Evolutionary conservation across 2,329 filamentous ascomycete species (phyloP).

Genomic region (Ilyonectria robusta): DNA sequence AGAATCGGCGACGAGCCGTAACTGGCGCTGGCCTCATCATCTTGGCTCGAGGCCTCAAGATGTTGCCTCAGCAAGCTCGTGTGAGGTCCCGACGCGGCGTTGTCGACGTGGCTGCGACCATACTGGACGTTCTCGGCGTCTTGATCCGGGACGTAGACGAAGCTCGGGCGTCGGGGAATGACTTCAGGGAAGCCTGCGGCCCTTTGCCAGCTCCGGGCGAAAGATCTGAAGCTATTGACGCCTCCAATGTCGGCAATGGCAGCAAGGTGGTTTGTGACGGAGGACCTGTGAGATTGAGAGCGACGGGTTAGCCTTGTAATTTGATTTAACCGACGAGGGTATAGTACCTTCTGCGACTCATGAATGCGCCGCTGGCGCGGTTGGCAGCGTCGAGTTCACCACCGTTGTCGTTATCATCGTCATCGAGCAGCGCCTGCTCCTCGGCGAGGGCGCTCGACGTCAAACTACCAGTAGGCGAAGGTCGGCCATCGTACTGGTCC

Average conservation of each 20-base stretch:
- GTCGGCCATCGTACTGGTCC: slow-evolving; percentile 62
- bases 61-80: slow-evolving; percentile 67
- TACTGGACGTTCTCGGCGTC: slow-evolving; percentile 56
- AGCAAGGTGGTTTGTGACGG: slow-evolving; percentile 69
- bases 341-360: slow-evolving; percentile 50
- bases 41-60: slow-evolving; percentile 57
- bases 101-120: slow-evolving; percentile 58
- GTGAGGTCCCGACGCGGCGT: slow-evolving; percentile 49
- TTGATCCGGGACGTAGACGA: slow-evolving; percentile 74
- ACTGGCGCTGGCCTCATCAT: slow-evolving; percentile 44
- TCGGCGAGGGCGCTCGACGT: slow-evolving; percentile 60
- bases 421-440: slow-evolving; percentile 62
- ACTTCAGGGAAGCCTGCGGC: slow-evolving; percentile 92
- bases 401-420: slow-evolving; percentile 52
- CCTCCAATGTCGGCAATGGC: slow-evolving; percentile 82
- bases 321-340: not conserved
- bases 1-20: slow-evolving; percentile 34
- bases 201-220: slow-evolving; percentile 92
- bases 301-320: slow-evolving; percentile 20
- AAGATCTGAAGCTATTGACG: slow-evolving; percentile 94
- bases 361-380: slow-evolving; percentile 41
- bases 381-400: slow-evolving; percentile 41
- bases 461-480: slow-evolving; percentile 60
- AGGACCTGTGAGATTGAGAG: slow-evolving; percentile 62
- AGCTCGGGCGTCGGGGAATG: slow-evolving; percentile 82